Evolutionary conservation across 1,284 basidiomycete species (phyloP), one percentile per base, ranked within the genome.

Genomic region (Coniophora puteana): DNA sequence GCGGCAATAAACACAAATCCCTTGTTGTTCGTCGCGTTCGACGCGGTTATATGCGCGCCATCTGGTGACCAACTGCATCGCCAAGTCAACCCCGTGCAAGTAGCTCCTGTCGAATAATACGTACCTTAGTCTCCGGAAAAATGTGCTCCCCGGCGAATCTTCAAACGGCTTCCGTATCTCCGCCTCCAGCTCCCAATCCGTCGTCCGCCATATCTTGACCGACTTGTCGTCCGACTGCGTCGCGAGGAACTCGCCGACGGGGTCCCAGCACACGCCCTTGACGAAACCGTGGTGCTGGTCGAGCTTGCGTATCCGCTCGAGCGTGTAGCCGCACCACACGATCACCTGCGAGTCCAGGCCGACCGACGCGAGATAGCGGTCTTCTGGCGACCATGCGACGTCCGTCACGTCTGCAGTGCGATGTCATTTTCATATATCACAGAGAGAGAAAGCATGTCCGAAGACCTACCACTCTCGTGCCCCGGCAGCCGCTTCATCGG

Each of bases 241-340:
- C 6, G 93, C 93, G 39, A 99, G 78, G 58, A 85, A 98, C 63
- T 97, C 89, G 34, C 95, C 95, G 4, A 95, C 89, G 1, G 96
- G 95, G 65, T 99, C 96, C 82, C 94, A 99, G 54, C 91, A 93
- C 36, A 99, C 91, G 40, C 96, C 96, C 65, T 99, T 99, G 52
- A 99, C 93, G 61, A 98, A 98, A 5, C 94, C 94, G 55, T 91
- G 83, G 59, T 99, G 96, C 40, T 83, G 80, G 44, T 91, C 88
- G 24, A 99, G 77, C 56, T 86, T 90, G 34, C 78, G 72, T 35
- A 98, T 61, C 8, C 85, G 81, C 52, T 94, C 93, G 31, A 95
- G 80, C 1, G 88, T 91, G 48, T 69, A 84, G 1, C 91, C 92
- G 62, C 91, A 91, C 93, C 94, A 99, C 24, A 99, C 82, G 45